Evolutionary conservation across 1,139 yeast species (phyloP), one percentile per base, ranked within the genome.

Genomic region (Hansenula anomala): DNA sequence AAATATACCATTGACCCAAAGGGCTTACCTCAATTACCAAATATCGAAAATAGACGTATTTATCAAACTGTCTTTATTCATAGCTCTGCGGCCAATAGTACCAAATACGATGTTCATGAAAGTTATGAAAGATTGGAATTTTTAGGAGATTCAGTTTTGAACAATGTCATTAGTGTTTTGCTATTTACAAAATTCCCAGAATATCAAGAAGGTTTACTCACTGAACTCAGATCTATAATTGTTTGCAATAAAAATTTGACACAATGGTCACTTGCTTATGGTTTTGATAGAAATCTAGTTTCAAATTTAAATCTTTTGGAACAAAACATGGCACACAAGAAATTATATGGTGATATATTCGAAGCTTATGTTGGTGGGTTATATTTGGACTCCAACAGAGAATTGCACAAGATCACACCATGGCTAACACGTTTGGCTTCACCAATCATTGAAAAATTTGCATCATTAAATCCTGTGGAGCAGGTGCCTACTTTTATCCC

Each of bases 311-410:
- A 15, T 11, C 3, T n/a, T 3, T 2, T 12, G 4, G 10, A 24
- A 11, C 13, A 22, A 4, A 22, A 36, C 8, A 3, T 14, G 8
- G 11, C 25, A 2, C 15, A 11, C 14, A 73, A 66, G 45, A 85
- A 84, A 54, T 67, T 79, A 4, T 68, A 70, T 51, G 90, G 95
- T 0, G 95, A 86, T 63, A 73, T 84, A 1, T 86, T 90, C 59
- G 97, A 90, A 61, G 96, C 97, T 0, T 90, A 89, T 54, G 71
- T 90, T 29, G 97, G 96, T 6, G 97, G 94, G 0, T 61, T 90
- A 30, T 76, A 79, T 11, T 68, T 79, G 31, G 95, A 86, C 47
- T 56, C 59, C 1, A 63, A 69, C 40, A 64, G 69, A 4, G 71
- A 75, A 34, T 63, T 72, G 28, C 63, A 62, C 1, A 67, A 63